phyloP scores from a whole-genome alignment of 2,329 filamentous ascomycete species.

The Alternaria longipes region DNA sequence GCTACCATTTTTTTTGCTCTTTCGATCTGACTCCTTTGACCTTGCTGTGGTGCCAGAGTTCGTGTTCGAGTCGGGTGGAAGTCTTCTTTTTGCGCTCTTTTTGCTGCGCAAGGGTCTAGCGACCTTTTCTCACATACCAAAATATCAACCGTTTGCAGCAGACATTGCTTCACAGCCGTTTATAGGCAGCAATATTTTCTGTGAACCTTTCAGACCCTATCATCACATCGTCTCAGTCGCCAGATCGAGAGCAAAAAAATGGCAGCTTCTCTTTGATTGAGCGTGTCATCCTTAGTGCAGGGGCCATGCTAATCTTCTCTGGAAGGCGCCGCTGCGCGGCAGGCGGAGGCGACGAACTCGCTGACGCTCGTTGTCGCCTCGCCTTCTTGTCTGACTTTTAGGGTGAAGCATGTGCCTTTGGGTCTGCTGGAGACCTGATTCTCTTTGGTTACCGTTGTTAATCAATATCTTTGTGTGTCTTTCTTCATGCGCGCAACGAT shows the following conservation, averaged over 20 bases:
- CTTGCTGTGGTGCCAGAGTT: background rate
- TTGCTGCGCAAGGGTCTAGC: background rate
- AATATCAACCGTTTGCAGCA: background rate
- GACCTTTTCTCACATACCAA: background rate
- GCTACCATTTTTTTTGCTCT: too few relatives aligned
- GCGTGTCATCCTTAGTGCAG: constrained; percentile 87
- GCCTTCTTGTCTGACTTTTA: too few relatives aligned
- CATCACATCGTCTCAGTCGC: background rate
- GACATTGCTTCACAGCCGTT: background rate
- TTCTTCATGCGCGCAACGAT: background rate
- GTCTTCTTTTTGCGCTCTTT: background rate
- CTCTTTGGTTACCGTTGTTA: too few relatives aligned
- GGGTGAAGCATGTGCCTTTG: too few relatives aligned
- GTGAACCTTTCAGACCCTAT: too few relatives aligned
- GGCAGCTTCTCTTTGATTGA: constrained; percentile 49
- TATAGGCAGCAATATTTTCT: too few relatives aligned
- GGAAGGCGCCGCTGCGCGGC: too few relatives aligned
- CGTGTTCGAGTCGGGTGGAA: background rate
- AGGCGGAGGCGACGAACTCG: too few relatives aligned
- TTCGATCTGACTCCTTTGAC: background rate
- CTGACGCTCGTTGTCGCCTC: too few relatives aligned
- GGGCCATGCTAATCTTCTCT: constrained; percentile 56
- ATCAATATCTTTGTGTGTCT: too few relatives aligned
- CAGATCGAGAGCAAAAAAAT: constrained; percentile 31
- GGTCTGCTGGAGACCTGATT: too few relatives aligned